Percentiles rank a stretch among this genome's conserved stretches.
Evolutionary conservation across 495 filamentous ascomycete genomes (phyloP).

Genomic region (Podospora pseudocomata): DNA sequence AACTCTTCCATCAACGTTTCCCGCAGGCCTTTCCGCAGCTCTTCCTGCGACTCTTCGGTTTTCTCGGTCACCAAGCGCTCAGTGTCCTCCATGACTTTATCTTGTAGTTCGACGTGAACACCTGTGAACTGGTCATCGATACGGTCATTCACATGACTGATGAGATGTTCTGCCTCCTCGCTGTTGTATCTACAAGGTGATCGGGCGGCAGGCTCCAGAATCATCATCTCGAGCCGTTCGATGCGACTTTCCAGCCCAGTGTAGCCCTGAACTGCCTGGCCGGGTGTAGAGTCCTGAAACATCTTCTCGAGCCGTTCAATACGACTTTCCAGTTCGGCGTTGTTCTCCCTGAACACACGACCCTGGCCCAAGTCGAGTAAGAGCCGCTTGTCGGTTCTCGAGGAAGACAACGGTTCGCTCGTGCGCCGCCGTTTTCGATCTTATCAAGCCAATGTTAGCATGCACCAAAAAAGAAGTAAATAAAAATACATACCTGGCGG

Average conservation of each 20-base stretch:
- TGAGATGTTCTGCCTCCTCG: constrained; percentile 8
- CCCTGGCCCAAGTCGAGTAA: neutral
- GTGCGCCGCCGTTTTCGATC: constrained; percentile 14
- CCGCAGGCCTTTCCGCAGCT: neutral
- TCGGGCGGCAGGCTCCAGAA: constrained; percentile 4
- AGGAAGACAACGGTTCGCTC: constrained; percentile 7
- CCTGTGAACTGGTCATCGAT: constrained; percentile 8
- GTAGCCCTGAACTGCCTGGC: neutral
- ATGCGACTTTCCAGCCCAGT: constrained; percentile 2
- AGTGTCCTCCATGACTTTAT: constrained; percentile 8
- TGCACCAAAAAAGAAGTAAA: neutral
- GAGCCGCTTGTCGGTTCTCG: constrained; percentile 9
- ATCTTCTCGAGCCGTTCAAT: constrained; percentile 8
- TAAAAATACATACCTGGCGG: constrained; percentile 2
- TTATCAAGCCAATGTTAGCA: constrained; percentile 1
- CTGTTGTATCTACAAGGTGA: constrained; percentile 9
- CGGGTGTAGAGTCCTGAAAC: neutral
- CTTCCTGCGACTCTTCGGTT: constrained; percentile 7
- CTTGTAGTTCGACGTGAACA: constrained; percentile 9
- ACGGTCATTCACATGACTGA: constrained; percentile 8
- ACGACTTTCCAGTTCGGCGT: constrained; percentile 5
- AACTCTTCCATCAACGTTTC: constrained; percentile 10
- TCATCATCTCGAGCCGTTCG: constrained; percentile 7
- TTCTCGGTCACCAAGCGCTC: constrained; percentile 7
- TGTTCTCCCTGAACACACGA: neutral